Evolutionary conservation across 192 early-diverging fungal species (phyloP), one percentile per base, ranked within the genome.

Genomic region (Rhizophlyctis rosea): DNA sequence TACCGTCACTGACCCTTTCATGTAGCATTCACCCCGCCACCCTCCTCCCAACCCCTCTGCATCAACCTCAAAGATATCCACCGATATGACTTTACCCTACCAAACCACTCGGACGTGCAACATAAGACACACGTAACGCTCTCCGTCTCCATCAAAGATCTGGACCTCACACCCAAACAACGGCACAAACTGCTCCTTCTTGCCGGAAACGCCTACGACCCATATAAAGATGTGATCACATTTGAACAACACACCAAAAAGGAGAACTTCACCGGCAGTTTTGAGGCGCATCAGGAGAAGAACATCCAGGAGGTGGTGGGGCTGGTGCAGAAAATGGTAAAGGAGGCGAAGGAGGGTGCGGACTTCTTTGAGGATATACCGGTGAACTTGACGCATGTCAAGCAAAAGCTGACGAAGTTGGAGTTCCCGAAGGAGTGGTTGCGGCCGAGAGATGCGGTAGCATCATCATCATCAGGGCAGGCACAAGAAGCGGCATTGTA

Each of bases 381-480:
- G 36, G 59, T 87, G 52, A 76, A 86, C 54, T 59, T 83, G 69
- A 75, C 76, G 62, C 75, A 87, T 64, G 70, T 78, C 49, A 68
- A 47, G 44, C 66, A 73, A 7, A 77, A 73, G 61, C 68, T 75
- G 54, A 74, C 71, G 55, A 34, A 50, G 4, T 64, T 87, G 23
- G 73, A 76, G 27, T 87, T 87, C 61, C 86, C 86, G 1, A 72
- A 80, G 59, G 80, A 84, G 52, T 87, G 86, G 86, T 71, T 75
- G 44, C 80, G 82, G 16, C 78, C 78, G 31, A 33, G 30, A 52
- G 39, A 44, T 31, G 27, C n/a, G n/a, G n/a, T n/a, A n/a, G n/a
- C n/a, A n/a, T n/a, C n/a, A n/a, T n/a, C n/a, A n/a, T n/a, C n/a
- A n/a, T n/a, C n/a, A n/a, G n/a, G n/a, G n/a, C n/a, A n/a, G n/a